phyloP scores from a whole-genome alignment of 768 basidiomycete species.

The Terana coerulea region DNA sequence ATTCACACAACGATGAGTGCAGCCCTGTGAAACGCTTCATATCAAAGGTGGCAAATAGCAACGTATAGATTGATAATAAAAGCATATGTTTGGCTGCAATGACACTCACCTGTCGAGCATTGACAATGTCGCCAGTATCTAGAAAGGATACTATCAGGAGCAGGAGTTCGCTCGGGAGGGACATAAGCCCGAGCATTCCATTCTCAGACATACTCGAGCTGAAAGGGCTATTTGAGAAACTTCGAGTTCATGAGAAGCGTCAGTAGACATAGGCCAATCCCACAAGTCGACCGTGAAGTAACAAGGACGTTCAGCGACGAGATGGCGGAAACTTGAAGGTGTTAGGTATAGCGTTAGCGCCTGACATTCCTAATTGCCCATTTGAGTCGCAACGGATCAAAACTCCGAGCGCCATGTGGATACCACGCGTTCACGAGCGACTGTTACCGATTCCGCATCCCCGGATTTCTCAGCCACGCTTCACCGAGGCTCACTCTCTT shows the following conservation, averaged over 20 bases:
- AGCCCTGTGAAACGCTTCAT: background rate
- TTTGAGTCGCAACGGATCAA: no score
- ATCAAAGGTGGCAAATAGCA: background rate
- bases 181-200: background rate
- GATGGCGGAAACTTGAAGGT: no score
- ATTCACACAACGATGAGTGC: background rate
- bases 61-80: background rate
- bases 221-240: no score
- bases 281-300: no score
- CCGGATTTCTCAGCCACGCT: constrained; percentile 15
- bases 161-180: constrained; percentile 6
- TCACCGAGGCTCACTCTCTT: background rate
- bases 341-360: no score
- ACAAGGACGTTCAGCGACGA: no score
- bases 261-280: no score
- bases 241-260: no score
- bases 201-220: background rate
- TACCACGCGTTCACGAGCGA: no score
- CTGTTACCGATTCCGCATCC: constrained; percentile 5
- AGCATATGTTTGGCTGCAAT: background rate
- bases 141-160: background rate
- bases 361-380: no score
- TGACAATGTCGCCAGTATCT: constrained; percentile 1
- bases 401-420: no score
- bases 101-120: constrained; percentile 2